These are phyloP conservation scores for Glycine soja DNA, from an alignment of 306 rosid species.

Conservation along the genomic window DNA sequence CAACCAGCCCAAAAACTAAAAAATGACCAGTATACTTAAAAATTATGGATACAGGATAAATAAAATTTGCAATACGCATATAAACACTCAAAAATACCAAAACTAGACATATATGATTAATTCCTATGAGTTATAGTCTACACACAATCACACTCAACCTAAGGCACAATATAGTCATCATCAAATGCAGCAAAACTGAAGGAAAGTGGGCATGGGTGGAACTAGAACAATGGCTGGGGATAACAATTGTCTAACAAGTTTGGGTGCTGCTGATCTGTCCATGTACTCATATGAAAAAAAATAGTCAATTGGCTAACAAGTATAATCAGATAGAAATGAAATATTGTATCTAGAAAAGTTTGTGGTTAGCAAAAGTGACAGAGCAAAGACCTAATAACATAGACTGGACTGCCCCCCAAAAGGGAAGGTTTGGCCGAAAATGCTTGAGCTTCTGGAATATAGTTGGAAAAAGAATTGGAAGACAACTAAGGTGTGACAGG, in stretches of 20 bases:
- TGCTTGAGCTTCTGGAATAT: background rate
- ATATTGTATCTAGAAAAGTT: background rate
- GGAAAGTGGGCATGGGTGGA: background rate
- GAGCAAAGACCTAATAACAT: background rate
- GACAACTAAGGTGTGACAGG: background rate
- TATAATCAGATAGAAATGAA: background rate
- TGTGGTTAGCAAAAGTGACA: background rate
- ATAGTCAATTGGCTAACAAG: no score
- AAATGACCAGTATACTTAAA: background rate
- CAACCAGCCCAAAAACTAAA: background rate
- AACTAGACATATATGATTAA: background rate
- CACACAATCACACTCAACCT: background rate
- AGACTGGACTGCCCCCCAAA: background rate
- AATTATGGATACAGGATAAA: background rate
- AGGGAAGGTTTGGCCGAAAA: background rate
- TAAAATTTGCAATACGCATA: background rate
- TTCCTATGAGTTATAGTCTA: background rate
- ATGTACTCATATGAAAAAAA: background rate
- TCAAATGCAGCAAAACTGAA: constrained; percentile 12
- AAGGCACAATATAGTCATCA: background rate
- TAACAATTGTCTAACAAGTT: background rate
- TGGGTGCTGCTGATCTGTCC: background rate
- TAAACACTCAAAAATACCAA: background rate
- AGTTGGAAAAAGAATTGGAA: background rate
- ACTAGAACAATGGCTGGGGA: background rate